Base-by-base conservation (phyloP, 352 stramenopile species). In the Lagenidium giganteum region DNA sequence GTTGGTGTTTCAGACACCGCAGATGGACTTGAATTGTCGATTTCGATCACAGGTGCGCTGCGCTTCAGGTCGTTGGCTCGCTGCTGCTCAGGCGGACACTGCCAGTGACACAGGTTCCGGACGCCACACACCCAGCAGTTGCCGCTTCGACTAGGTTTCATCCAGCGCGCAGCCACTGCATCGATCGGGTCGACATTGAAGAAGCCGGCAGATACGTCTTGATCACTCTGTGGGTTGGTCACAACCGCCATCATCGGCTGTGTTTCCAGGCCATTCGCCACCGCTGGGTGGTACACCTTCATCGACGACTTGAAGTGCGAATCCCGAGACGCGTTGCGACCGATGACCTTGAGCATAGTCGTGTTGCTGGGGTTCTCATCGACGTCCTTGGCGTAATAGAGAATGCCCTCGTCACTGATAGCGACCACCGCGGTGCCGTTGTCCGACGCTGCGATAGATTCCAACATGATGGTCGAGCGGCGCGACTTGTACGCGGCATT, bases 71-170 rank as follows among this genome's bases (percentile, higher is more conserved):
- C n/a, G n/a, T n/a, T n/a, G n/a, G 22, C 18, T 29, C 11, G 16
- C 14, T 28, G 4, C 8, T 12, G 6, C 11, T 37, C 29, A 3
- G 23, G 17, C 25, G 40, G 25, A 13, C 27, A 12, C 31, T 59
- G 48, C 79, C 79, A 91, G 30, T 91, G 79, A 8, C 60, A 65
- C 11, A 83, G 61, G 33, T 87, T 88, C 37, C 77, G 73, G 3
- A 87, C 73, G 27, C 73, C 75, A 42, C 79, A 91, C 9, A 91
- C 79, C 79, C 79, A 91, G 47, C 79, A 91, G 31, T 75, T 63
- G 3, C 57, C 31, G 0, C 69, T 61, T 24, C 42, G 57, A 46
- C 67, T 87, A 16, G 62, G 71, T n/a, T 79, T 74, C 69, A 86
- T 76, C 79, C 70, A 91, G 3, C 76, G 70, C 6, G 64, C 55